Base-by-base conservation (phyloP, 2,329 filamentous ascomycete species). In the Colletotrichum sp. region DNA sequence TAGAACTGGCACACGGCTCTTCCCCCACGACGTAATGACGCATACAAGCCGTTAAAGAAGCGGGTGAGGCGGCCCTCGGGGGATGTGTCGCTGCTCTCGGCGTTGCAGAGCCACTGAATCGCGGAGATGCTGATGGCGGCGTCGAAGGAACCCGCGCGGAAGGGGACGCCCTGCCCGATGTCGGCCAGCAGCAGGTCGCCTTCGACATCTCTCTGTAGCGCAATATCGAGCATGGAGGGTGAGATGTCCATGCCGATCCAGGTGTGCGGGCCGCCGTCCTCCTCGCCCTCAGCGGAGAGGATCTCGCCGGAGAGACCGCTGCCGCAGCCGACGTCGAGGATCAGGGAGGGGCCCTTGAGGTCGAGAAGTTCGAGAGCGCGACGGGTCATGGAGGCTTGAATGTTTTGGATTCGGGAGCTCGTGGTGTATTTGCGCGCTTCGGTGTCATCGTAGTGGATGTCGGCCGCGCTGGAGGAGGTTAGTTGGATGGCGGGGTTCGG, bases 171-270 rank as follows among this genome's bases (percentile, higher is more conserved):
- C 82, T 99, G 97, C 0, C 97, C 97, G 67, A 98, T 98, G 82
- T 99, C 97, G 5, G 96, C 95, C 1, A 99, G 91, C 80, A 99
- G 89, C n/a, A 99, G 87, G 82, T 99, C 97, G 3, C 97, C 97
- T 77, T 98, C 96, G 0, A 97, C 95, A 76, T 98, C 96, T 62
- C 96, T 89, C 84, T 98, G 95, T 0, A 99, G 89, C 2, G 97
- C 97, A 60, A 98, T 92, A 79, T 97, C 96, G n/a, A 99, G 89
- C 97, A 99, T 99, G n/a, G 94, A 95, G 0, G 95, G 93, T 6
- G 94, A 95, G 28, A 99, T 93, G 83, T 99, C 97, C 94, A 99
- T 96, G 76, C 97, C 97, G n/a, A 99, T 89, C 97, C 97, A 99
- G 2, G 93, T 93, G 87, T 99, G 97, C 6, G 96, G 95, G 0